Percentiles rank a stretch among this genome's conserved stretches.
These are phyloP conservation scores for Fusarium camptoceras DNA, from an alignment of 2,329 filamentous ascomycete species.

Conservation along the genomic window DNA sequence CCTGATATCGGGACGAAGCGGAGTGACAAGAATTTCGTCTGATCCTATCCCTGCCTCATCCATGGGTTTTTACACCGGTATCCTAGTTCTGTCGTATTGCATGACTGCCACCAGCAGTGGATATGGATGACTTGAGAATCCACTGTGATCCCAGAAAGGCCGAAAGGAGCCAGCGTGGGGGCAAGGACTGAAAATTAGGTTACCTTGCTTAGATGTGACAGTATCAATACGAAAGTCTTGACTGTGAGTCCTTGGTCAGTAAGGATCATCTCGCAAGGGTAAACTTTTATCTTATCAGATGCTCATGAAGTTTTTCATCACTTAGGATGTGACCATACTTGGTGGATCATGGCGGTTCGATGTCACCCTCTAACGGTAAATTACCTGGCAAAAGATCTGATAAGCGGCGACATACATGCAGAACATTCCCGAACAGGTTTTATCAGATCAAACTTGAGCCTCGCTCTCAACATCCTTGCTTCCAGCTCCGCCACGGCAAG, in stretches of 20 bases:
- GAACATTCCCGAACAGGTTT: background rate
- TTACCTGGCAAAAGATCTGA: background rate
- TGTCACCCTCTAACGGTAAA: background rate
- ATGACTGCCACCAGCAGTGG: background rate
- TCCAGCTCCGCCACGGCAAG: background rate
- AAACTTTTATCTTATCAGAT: background rate
- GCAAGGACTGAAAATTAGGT: background rate
- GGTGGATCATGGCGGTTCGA: background rate
- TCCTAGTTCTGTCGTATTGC: background rate
- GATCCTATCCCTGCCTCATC: background rate
- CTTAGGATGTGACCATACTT: background rate
- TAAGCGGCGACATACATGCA: background rate
- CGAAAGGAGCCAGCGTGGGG: background rate
- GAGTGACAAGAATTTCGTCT: background rate
- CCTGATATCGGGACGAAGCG: background rate
- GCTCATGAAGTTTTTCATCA: background rate
- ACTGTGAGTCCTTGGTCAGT: background rate
- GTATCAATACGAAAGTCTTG: background rate
- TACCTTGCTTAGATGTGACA: background rate
- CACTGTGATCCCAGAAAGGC: background rate
- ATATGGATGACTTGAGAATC: background rate
- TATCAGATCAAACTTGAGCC: background rate
- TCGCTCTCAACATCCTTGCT: background rate
- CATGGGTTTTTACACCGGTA: background rate
- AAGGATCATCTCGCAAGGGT: background rate